Conservation (phyloP, 2,329 filamentous ascomycete species). For the Berkeleyomyces rouxiae region DNA sequence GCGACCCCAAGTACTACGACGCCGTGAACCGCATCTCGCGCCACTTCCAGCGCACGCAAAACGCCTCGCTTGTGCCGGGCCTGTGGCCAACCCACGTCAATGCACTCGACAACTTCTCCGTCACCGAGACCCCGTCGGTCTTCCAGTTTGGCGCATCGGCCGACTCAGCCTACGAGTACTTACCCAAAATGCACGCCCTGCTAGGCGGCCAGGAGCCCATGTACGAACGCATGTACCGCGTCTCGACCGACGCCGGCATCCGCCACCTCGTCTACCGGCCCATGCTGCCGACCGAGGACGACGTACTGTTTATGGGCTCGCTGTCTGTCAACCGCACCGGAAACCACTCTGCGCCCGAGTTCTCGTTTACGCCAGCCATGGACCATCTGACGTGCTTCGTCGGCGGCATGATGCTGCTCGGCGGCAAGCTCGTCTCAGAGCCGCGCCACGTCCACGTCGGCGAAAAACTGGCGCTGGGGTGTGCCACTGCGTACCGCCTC, state of each 20-base stretch:
- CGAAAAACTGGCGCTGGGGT: conserved; percentile 43
- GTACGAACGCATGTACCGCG: conserved; percentile 25
- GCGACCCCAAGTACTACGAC: conserved; percentile 43
- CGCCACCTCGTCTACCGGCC: conserved; percentile 51
- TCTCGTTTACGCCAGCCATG: conserved; percentile 21
- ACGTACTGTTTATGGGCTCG: conserved; percentile 47
- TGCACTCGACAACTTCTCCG: conserved; percentile 33
- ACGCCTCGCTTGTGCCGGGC: conserved; percentile 38
- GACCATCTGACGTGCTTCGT: conserved; percentile 50
- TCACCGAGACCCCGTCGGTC: conserved; percentile 26
- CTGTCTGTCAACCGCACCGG: conserved; percentile 19
- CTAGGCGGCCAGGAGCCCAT: conserved; percentile 37
- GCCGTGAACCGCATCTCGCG: conserved; percentile 41
- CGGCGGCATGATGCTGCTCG: conserved; percentile 48
- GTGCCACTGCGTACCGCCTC: conserved; percentile 44
- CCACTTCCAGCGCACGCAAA: conserved; percentile 36
- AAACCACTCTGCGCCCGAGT: conserved; percentile 14
- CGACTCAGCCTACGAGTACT: conserved; percentile 48
- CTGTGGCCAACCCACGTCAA: conserved; percentile 44
- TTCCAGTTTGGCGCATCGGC: conserved; percentile 40
- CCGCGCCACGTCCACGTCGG: conserved; percentile 40
- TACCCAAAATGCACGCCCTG: conserved; percentile 48
- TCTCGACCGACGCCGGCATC: conserved; percentile 39
- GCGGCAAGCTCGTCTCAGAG: conserved; percentile 37
- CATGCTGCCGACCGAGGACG: conserved; percentile 38